These are phyloP conservation scores for Cordyceps javanica DNA, from an alignment of 2,329 filamentous ascomycete genomes.

Conservation along the genomic window DNA sequence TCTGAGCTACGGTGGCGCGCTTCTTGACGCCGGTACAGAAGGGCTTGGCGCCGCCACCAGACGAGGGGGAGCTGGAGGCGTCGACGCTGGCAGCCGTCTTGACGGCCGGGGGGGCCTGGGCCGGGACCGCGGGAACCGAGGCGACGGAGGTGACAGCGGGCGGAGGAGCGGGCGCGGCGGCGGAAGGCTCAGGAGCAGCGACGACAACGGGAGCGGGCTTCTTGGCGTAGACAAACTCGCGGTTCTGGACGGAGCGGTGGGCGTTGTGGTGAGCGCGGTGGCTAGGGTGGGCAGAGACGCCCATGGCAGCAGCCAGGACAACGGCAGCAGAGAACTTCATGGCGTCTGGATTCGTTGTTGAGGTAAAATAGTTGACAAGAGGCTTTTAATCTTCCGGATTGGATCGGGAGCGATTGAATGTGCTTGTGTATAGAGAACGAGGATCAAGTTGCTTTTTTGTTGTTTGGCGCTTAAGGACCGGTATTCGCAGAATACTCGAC, in stretches of 20 bases:
- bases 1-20: conserved; percentile 40
- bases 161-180: conserved; percentile 10
- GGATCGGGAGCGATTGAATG: no score
- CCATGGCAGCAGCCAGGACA: conserved; percentile 34
- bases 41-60: conserved; percentile 16
- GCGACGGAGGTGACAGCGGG: conserved; percentile 11
- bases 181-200: conserved; percentile 6
- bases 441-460: no score
- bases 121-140: no score
- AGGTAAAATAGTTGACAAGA: background rate
- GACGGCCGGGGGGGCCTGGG: background rate
- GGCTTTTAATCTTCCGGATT: no score
- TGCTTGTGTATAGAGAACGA: no score
- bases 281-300: conserved; percentile 36
- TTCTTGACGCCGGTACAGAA: conserved; percentile 35
- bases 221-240: conserved; percentile 29
- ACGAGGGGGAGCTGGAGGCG: conserved; percentile 3
- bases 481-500: conserved; percentile 14
- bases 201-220: conserved; percentile 25
- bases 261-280: conserved; percentile 30
- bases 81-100: background rate
- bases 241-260: conserved; percentile 26
- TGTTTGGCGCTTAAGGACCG: background rate
- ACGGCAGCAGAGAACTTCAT: conserved; percentile 38
- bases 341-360: conserved; percentile 15